Evolutionary conservation across 768 basidiomycete species (phyloP), one percentile per base, ranked within the genome.

Genomic region (Lactarius psammicola): DNA sequence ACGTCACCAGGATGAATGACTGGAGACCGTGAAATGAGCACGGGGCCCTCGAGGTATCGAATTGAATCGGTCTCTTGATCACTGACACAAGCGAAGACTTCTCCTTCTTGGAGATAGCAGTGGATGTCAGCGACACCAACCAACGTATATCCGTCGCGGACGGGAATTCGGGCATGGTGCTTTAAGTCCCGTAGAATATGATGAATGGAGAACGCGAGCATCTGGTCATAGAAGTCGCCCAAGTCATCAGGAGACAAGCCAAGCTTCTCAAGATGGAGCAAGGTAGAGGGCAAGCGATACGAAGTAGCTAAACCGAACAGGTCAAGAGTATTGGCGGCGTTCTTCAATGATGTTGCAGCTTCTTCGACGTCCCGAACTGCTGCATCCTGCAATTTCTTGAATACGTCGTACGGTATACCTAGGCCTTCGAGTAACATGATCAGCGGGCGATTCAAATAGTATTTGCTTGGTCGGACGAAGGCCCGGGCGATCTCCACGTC

Each of bases 81-180:
- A 59, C 81, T 80, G 53, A 86, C 75, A 68, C 84, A 87, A 1
- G 82, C 86, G 71, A 88, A 92, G 23, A 91, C 81, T 68, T 89
- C 77, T 1, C 80, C 80, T 62, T 81, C 81, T 38, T 78, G 36
- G 5, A 90, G 78, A 64, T 78, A 82, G 1, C 75, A 72, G 66
- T 87, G 85, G 1, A 85, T 79, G 71, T 92, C 89, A 0, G 87
- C 87, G 8, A 90, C 83, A 0, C 89, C 89, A 4, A 90, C 89
- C 1, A 92, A 73, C 0, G 87, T 90, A 79, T 82, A 87, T 2
- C 81, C 84, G 5, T 77, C 77, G 1, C 82, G 84, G 17, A 92
- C 78, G 15, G 87, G 87, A 44, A 92, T 90, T 4, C 88, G 81
- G 0, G 88, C 87, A 53, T 73, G 73, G 62, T 85, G 82, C 66